Evolutionary conservation across 2,329 filamentous ascomycete species (phyloP).

Genomic region (Calonectria hawksworthii): DNA sequence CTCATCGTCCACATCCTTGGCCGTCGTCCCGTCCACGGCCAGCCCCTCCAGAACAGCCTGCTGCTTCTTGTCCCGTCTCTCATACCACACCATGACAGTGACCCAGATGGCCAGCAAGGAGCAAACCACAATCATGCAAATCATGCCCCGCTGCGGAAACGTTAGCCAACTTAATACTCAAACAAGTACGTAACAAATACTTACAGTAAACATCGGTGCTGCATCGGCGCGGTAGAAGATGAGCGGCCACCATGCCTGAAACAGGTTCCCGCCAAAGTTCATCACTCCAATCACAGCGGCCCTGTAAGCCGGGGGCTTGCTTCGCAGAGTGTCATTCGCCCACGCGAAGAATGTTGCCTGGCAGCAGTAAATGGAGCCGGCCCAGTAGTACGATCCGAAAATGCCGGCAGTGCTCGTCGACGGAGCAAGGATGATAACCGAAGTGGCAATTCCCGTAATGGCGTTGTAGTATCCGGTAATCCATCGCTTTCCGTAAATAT

Average conservation of each 20-base stretch:
- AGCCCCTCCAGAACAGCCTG: constrained; percentile 14
- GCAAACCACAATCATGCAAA: constrained; percentile 28
- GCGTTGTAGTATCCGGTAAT: constrained; percentile 31
- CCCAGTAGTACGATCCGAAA: constrained; percentile 47
- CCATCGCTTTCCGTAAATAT: constrained; percentile 49
- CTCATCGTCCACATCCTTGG: constrained; percentile 14
- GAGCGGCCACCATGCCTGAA: constrained; percentile 46
- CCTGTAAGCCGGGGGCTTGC: constrained; percentile 48
- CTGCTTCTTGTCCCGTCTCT: constrained; percentile 23
- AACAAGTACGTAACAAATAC: not conserved
- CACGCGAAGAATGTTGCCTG: constrained; percentile 60
- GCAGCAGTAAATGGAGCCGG: constrained; percentile 28
- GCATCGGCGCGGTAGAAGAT: constrained; percentile 48
- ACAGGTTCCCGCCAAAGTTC: constrained; percentile 28
- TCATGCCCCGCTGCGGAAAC: constrained; percentile 20
- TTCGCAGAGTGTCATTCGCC: constrained; percentile 66
- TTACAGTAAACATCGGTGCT: constrained; percentile 27
- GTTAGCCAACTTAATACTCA: constrained; percentile 9
- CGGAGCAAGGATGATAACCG: constrained; percentile 22
- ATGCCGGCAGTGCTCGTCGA: constrained; percentile 58
- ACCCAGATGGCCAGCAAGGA: constrained; percentile 26
- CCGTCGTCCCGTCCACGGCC: not conserved
- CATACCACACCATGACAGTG: constrained; percentile 23
- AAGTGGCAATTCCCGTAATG: constrained; percentile 14
- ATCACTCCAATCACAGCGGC: constrained; percentile 48